A percentile compares a stretch with the other conserved stretches of the same genome.
phyloP scores from a whole-genome alignment of 768 basidiomycete genomes.

The Russula earlei region DNA sequence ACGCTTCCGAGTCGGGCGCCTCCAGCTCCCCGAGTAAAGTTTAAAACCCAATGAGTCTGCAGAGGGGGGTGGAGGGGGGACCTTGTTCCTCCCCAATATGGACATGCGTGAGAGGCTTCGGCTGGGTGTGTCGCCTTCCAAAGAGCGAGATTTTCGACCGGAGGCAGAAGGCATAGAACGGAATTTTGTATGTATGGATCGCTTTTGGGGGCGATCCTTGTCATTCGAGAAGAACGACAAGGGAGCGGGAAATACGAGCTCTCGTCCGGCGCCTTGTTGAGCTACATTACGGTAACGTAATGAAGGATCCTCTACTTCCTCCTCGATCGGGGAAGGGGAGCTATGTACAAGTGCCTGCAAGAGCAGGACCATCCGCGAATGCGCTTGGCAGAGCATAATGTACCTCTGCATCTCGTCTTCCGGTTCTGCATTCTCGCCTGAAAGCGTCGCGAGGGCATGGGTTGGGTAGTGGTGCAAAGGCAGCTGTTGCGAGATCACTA shows the following conservation, averaged over 20 bases:
- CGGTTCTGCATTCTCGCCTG: conserved; percentile 28
- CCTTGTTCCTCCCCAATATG: conserved; percentile 30
- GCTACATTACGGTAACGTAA: conserved; percentile 18
- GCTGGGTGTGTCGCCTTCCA: conserved; percentile 7
- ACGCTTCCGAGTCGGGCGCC: conserved; percentile 27
- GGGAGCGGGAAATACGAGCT: conserved; percentile 69
- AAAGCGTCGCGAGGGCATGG: conserved; percentile 49
- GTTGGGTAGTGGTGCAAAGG: conserved; percentile 65
- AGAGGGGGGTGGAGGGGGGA: conserved; percentile 37
- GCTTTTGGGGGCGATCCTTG: background rate
- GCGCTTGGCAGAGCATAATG: conserved; percentile 45
- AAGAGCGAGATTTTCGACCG: background rate
- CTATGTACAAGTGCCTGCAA: conserved; percentile 66
- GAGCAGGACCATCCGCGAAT: conserved; percentile 67
- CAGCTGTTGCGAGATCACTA: conserved; percentile 57
- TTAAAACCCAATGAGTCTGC: conserved; percentile 37
- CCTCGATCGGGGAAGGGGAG: conserved; percentile 32
- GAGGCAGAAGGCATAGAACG: background rate
- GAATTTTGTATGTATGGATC: background rate
- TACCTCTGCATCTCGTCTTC: conserved; percentile 32
- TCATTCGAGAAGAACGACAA: conserved; percentile 37
- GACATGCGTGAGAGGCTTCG: conserved; percentile 23
- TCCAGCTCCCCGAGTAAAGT: conserved; percentile 43
- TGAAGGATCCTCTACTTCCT: conserved; percentile 27
- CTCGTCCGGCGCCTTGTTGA: conserved; percentile 32